Evolutionary conservation across 2,329 filamentous ascomycete genomes (phyloP), one percentile per base, ranked within the genome.

Genomic region (Aspergillus oerlinghausenensis): DNA sequence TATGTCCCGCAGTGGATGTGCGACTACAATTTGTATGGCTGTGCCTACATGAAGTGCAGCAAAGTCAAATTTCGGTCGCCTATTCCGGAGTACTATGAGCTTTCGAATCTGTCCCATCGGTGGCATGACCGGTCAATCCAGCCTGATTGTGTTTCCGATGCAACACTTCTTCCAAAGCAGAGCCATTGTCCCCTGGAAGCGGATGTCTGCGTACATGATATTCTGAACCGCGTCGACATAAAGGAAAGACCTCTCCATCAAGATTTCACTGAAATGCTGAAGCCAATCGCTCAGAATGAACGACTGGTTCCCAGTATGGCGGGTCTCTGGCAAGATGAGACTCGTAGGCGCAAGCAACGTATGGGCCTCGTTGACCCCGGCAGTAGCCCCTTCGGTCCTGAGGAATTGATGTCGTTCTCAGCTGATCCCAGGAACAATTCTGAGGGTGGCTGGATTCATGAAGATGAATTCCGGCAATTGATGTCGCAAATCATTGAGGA

Each of bases 1-100:
- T 97, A 92, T 70, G 77, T 97, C 8, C 81, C 94, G 9, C 95
- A 99, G 74, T 99, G 95, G 84, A 97, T 99, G 94, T 89, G 88
- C 62, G 95, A 99, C 72, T 99, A 95, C 79, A 99, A 97, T 70
- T 79, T 99, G 63, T 97, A 96, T 71, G 95, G 95, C 6, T 99
- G 94, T 70, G 88, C 86, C 55, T 95, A 93, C 66, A 85, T 97
- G 62, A 84, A 93, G 57, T 88, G 86, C 51, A 79, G 79, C 9
- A 89, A 85, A 60, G 84, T 87, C 1, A 80, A 77, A 28, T 97
- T 96, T 68, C 85, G 94, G 54, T 79, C 80, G 2, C 92, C 92
- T 0, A 79, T 97, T 1, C 92, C 92, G 0, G 77, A 82, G 8
- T 85, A 84, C 65, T 78, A 86, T n/a, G 81, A 87, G 23, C 77